Conservation (phyloP, 2,329 filamentous ascomycete genomes). For the Fusarium sp. region DNA sequence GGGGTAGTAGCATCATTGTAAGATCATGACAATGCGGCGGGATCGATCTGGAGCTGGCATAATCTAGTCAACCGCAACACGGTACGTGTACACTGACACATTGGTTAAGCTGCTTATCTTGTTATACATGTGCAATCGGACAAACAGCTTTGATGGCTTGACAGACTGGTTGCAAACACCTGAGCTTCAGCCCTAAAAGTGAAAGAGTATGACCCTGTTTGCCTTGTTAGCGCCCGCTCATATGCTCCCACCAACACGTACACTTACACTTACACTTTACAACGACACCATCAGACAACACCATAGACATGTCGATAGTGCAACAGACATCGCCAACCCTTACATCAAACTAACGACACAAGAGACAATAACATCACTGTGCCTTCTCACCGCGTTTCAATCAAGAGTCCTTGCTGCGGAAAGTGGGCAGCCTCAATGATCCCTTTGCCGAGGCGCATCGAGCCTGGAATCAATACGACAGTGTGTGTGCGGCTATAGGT, state of each 20-base stretch:
- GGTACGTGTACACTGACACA: background rate
- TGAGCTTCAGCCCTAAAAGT: background rate
- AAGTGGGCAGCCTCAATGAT: background rate
- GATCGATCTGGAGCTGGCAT: background rate
- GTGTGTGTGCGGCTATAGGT: background rate
- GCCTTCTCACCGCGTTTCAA: background rate
- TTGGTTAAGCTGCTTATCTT: background rate
- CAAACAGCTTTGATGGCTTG: background rate
- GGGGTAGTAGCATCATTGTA: background rate
- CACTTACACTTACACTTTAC: background rate
- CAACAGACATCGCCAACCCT: background rate
- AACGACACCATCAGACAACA: background rate
- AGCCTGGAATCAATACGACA: background rate
- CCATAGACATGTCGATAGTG: background rate
- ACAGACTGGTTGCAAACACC: background rate
- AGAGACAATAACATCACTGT: background rate
- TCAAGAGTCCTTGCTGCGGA: background rate
- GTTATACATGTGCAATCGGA: background rate
- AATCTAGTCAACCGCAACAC: background rate
- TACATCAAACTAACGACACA: background rate
- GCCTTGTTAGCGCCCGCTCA: conserved; percentile 2
- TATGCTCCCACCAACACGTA: background rate
- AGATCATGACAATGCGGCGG: background rate
- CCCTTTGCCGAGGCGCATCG: background rate
- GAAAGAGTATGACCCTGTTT: background rate